Base-by-base conservation (phyloP, 192 early-diverging fungal species). In the Podila minutissima region DNA sequence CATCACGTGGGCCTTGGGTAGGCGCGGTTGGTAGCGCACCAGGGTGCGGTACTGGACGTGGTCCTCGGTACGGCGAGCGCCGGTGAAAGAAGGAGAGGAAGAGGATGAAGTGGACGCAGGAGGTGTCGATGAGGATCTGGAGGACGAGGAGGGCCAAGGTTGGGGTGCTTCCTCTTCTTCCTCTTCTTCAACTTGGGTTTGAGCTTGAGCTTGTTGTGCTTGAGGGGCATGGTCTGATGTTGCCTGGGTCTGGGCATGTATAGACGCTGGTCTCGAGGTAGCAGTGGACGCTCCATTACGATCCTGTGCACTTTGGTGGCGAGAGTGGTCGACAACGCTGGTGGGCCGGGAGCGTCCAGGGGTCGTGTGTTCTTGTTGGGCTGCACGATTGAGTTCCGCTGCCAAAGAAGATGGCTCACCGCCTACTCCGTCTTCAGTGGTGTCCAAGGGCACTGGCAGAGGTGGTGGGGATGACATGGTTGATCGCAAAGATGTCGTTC, bases 1-100 rank as follows among this genome's bases (percentile, higher is more conserved):
- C 77, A 81, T 81, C 66, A 81, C 71, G 69, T 81, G 77, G 0
- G 77, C 77, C 26, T 81, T 81, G n/a, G 77, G 77, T 9, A 81
- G 49, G 5, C 67, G 70, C 9, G 77, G 77, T 38, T 81, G 77
- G 58, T 81, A 81, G 9, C 71, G 70, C 8, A 81, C 77, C 15
- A 81, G 53, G 5, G 71, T 81, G 10, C 77, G 66, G 51, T 69
- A 73, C 59, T 81, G 71, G 29, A 75, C 60, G 38, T 69, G 74
- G 4, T 62, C 62, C 19, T 68, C 41, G 12, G 62, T 61, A 15
- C 66, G 31, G 11, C 29, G 5, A 12, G 13, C 24, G 20, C 46
- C 49, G 6, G 8, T 13, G 33, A 26, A 22, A 33, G 35, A 35
- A 24, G 22, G 9, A 19, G 46, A 26, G 26, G 26, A 31, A 2